Evolutionary conservation across 202 grass and related monocot species (phyloP).

Genomic region (Bolboschoenoplectus hybrid): DNA sequence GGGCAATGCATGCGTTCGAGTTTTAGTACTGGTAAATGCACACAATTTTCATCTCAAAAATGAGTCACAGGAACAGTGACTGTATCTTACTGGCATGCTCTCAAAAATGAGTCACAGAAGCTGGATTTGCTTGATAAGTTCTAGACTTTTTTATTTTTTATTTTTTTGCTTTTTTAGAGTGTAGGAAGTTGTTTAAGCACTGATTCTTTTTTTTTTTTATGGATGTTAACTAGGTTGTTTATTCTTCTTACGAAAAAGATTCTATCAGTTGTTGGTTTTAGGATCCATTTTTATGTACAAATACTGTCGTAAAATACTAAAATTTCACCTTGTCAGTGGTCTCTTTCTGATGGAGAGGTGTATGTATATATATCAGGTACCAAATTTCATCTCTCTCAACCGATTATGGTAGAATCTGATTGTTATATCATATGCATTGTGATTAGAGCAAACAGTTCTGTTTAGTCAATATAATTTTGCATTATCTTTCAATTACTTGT

Average conservation of each 20-base stretch:
- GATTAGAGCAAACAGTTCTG: background rate
- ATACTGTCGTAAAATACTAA: background rate
- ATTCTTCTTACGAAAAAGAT: background rate
- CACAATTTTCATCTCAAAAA: background rate
- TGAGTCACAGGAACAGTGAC: background rate
- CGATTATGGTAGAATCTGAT: background rate
- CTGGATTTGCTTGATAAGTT: slow-evolving; percentile 49
- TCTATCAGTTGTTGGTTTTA: background rate
- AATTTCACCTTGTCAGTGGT: background rate
- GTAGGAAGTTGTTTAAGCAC: background rate
- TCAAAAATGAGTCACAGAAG: background rate
- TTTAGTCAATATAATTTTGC: background rate
- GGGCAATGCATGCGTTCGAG: background rate
- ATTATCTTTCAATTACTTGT: background rate
- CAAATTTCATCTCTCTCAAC: background rate
- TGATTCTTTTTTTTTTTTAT: slow-evolving; percentile 31
- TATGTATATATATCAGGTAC: background rate
- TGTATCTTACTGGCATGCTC: background rate
- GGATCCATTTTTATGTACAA: background rate
- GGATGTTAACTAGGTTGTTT: background rate
- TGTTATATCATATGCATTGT: background rate
- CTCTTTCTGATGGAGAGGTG: background rate
- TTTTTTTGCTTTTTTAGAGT: background rate
- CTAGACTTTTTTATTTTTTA: background rate
- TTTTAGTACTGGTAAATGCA: background rate